Evolutionary conservation across 805 yeast species (phyloP), one percentile per base, ranked within the genome.

Genomic region (Wickerhamomyces ciferrii): DNA sequence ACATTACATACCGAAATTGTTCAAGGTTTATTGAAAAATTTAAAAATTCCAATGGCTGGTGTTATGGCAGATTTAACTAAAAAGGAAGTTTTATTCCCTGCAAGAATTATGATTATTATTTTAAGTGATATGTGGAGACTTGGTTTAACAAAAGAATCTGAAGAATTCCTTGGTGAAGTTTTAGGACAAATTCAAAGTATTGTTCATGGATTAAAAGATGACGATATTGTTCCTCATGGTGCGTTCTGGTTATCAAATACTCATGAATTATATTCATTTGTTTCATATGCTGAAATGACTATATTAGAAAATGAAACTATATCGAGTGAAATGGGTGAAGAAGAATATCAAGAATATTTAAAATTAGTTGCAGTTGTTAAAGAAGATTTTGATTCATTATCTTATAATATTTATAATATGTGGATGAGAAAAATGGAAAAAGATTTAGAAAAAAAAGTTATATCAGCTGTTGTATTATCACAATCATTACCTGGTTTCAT

Each of bases 191-290:
- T 94, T 55, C 98, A 92, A 70, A 81, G 79, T 43, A 83, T 87
- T 50, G 96, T 92, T 17, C 76, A 86, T 43, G 68, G 74, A n/a
- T 74, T 85, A 60, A 84, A 84, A 55, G 96, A 92, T 46, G 96
- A 87, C 49, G 95, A 87, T 54, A 82, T 89, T 31, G 83, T 91
- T 58, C 81, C 89, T 41, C 89, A 89, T 56, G 98, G 97, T 54
- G 96, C 97, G 0, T 94, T 91, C 72, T 94, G 99, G 99, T 75
- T 94, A 53, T 87, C 97, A 4, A 94, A 94, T 68, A 91, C 95
- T 3, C 97, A 94, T 63, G 98, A 94, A 63, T 76, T 94, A 58
- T 87, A 87, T 66, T 90, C 98, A 4, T 94, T 94, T 72, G 96
- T 92, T 48, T 81, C 91, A 15, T 87, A 89, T 66, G 98, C 98